phyloP scores from a whole-genome alignment of 2,329 filamentous ascomycete species.

The Aspergillus sp. region DNA sequence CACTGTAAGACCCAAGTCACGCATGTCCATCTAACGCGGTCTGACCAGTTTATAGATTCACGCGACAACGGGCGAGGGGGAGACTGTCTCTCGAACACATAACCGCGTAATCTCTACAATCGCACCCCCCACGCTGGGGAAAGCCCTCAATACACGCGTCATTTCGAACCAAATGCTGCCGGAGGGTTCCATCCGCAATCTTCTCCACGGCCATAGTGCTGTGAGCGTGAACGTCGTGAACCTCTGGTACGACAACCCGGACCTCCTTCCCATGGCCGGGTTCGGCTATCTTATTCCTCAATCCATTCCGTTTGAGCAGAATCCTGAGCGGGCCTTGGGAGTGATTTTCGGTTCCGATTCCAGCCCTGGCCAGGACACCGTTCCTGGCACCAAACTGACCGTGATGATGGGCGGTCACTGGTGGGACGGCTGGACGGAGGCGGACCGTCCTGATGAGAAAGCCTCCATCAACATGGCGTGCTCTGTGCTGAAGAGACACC shows the following conservation, averaged over 20 bases:
- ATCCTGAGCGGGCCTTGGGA: constrained; percentile 80
- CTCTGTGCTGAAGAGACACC: constrained; percentile 67
- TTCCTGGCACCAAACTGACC: constrained; percentile 75
- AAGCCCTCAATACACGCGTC: constrained; percentile 17
- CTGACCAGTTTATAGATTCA: not conserved
- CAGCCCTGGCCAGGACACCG: constrained; percentile 54
- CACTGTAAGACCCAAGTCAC: too few species aligned
- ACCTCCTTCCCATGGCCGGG: constrained; percentile 65
- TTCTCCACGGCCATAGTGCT: constrained; percentile 51
- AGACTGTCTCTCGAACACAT: constrained; percentile 12
- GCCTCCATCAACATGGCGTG: constrained; percentile 69
- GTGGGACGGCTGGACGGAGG: constrained; percentile 64
- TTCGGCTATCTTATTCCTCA: constrained; percentile 92
- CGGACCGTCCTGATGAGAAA: constrained; percentile 60
- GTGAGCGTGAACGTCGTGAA: constrained; percentile 92
- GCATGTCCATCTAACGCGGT: too few species aligned
- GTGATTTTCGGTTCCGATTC: constrained; percentile 86
- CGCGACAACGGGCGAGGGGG: not conserved
- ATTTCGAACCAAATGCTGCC: constrained; percentile 8
- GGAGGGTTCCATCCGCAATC: constrained; percentile 18
- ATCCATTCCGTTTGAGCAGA: constrained; percentile 65
- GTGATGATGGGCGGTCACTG: constrained; percentile 94
- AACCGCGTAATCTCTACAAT: constrained; percentile 34
- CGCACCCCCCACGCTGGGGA: constrained; percentile 25
- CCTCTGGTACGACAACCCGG: constrained; percentile 70